Evolutionary conservation across 805 yeast species (phyloP).

Genomic region (Saturnispora quitensis): DNA sequence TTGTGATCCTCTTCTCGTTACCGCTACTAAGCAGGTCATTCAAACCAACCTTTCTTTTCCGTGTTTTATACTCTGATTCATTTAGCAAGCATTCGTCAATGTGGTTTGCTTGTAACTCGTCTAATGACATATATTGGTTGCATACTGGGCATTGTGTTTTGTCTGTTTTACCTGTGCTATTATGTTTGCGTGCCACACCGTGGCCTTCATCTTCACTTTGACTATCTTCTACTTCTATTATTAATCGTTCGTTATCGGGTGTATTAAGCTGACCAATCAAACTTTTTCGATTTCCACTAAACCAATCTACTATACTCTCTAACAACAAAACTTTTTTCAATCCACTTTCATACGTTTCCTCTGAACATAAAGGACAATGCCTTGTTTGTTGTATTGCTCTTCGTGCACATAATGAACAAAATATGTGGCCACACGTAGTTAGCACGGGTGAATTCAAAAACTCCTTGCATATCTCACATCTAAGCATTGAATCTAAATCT

Average conservation of each 20-base stretch:
- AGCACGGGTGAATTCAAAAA: conserved; percentile 69
- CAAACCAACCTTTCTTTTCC: neutral
- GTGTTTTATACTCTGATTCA: neutral
- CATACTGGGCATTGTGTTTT: conserved; percentile 66
- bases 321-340: conserved; percentile 56
- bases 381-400: conserved; percentile 51
- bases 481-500: conserved; percentile 57
- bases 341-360: conserved; percentile 60
- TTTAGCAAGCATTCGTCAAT: conserved; percentile 47
- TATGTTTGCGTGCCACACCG: neutral
- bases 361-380: conserved; percentile 71
- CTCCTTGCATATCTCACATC: conserved; percentile 89
- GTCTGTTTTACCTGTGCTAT: conserved; percentile 15
- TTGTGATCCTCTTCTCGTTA: neutral
- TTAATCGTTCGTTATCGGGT: conserved; percentile 14
- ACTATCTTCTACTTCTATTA: conserved; percentile 20
- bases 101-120: conserved; percentile 48
- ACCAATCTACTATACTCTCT: conserved; percentile 62
- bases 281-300: conserved; percentile 32
- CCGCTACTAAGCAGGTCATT: neutral
- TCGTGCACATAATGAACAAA: conserved; percentile 81
- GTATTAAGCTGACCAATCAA: conserved; percentile 19
- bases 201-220: conserved; percentile 12
- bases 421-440: conserved; percentile 81
- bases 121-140: conserved; percentile 41